Percentiles rank a stretch among this genome's conserved stretches.
These are phyloP conservation scores for Neurospora sp. DNA, from an alignment of 2,329 filamentous ascomycete species.

Conservation along the genomic window DNA sequence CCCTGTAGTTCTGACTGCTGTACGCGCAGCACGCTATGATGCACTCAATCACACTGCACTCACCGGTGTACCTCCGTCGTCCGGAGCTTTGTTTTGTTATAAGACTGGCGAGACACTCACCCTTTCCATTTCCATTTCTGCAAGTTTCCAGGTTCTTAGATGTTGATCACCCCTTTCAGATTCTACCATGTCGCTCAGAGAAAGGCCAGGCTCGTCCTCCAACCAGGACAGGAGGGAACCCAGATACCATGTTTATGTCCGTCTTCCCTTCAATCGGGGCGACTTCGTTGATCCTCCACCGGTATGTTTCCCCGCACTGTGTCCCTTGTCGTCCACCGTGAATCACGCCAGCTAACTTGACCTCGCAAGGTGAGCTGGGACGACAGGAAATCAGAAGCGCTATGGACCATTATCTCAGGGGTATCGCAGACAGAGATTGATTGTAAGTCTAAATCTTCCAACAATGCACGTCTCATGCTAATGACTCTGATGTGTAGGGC, in stretches of 20 bases:
- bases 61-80: background rate
- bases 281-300: slow-evolving; percentile 85
- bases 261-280: slow-evolving; percentile 78
- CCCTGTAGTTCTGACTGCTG: background rate
- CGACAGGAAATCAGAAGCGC: slow-evolving; percentile 68
- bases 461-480: background rate
- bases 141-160: background rate
- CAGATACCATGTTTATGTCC: slow-evolving; percentile 68
- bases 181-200: slow-evolving; percentile 1
- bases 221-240: slow-evolving; percentile 28
- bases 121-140: background rate
- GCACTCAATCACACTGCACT: background rate
- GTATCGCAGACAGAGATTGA: slow-evolving; percentile 76
- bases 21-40: background rate
- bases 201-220: slow-evolving; percentile 1
- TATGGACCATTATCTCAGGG: slow-evolving; percentile 85
- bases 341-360: slow-evolving; percentile 15
- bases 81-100: background rate
- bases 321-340: slow-evolving; percentile 1
- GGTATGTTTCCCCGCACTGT: slow-evolving; percentile 37
- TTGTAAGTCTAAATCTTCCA: slow-evolving; percentile 46
- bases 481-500: slow-evolving; percentile 42
- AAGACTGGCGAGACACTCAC: background rate
- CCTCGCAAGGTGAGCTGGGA: slow-evolving; percentile 70
- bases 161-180: background rate